phyloP scores from a whole-genome alignment of 2,329 filamentous ascomycete species.

The Periconia digitata region DNA sequence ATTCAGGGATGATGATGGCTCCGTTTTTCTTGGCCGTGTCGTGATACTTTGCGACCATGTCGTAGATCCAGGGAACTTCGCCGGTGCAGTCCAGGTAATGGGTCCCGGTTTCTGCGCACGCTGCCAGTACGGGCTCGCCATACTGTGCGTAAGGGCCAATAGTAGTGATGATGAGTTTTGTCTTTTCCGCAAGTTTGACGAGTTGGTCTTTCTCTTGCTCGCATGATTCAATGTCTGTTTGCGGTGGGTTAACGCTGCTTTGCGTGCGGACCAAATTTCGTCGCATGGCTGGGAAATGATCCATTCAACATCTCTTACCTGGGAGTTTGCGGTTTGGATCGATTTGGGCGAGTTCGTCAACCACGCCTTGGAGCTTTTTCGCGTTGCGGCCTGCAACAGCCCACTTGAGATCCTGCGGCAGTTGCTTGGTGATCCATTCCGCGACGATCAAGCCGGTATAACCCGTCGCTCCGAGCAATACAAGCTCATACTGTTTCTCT shows the following conservation, averaged over 20 bases:
- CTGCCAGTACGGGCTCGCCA: conserved; percentile 65
- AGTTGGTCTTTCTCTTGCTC: conserved; percentile 54
- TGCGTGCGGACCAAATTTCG: no score
- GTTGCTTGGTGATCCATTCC: conserved; percentile 70
- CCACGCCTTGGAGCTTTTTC: conserved; percentile 70
- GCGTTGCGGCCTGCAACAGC: conserved; percentile 82
- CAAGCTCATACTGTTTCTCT: conserved; percentile 61
- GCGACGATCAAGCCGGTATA: conserved; percentile 80
- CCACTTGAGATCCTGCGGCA: conserved; percentile 82
- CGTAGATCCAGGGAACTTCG: conserved; percentile 64
- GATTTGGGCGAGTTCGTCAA: conserved; percentile 64
- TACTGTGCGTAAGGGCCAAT: conserved; percentile 66
- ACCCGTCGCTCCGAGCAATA: conserved; percentile 71
- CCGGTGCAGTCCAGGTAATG: conserved; percentile 70
- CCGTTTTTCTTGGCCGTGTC: conserved; percentile 60
- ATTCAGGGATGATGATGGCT: conserved; percentile 63
- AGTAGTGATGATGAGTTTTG: conserved; percentile 61
- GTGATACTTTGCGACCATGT: conserved; percentile 64
- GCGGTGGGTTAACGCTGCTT: neutral
- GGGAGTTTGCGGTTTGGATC: conserved; percentile 72
- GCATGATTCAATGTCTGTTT: conserved; percentile 42
- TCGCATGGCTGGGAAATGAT: no score
- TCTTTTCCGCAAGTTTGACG: conserved; percentile 55
- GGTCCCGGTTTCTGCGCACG: conserved; percentile 65
- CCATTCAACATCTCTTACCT: no score